Conservation (phyloP, 352 stramenopile species). For the Phytophthora pini region DNA sequence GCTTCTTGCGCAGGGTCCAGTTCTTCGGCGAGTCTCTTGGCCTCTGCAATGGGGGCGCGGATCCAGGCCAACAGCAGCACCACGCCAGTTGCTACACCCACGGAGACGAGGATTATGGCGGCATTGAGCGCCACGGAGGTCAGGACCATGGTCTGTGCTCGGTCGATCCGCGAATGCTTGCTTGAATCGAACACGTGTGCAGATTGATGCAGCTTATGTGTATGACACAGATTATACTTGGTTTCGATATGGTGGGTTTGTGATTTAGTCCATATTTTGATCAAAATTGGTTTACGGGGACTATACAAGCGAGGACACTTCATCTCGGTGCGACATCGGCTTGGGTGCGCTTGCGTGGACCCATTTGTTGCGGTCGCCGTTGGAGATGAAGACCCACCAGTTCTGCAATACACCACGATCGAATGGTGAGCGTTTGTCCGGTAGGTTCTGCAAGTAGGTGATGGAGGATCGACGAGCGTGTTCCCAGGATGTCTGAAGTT, state of each 20-base stretch:
- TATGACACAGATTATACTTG: neutral
- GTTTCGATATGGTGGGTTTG: conserved; percentile 11
- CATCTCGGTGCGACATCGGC: conserved; percentile 27
- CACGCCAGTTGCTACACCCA: conserved; percentile 32
- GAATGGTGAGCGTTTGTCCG: conserved; percentile 68
- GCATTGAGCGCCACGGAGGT: conserved; percentile 22
- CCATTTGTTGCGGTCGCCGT: conserved; percentile 67
- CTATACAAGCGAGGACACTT: conserved; percentile 29
- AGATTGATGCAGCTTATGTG: conserved; percentile 11
- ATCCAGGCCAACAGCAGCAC: conserved; percentile 64
- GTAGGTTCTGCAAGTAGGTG: conserved; percentile 75
- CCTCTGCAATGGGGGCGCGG: conserved; percentile 57
- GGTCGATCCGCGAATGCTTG: conserved; percentile 9
- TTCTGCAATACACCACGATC: conserved; percentile 65
- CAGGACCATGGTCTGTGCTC: conserved; percentile 13
- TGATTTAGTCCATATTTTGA: conserved; percentile 16
- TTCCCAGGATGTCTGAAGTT: conserved; percentile 77
- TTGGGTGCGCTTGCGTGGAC: conserved; percentile 49
- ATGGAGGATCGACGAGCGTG: conserved; percentile 70
- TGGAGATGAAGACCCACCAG: conserved; percentile 61
- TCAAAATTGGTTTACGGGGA: conserved; percentile 15
- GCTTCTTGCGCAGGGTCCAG: conserved; percentile 61
- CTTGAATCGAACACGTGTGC: conserved; percentile 24
- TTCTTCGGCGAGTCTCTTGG: conserved; percentile 54
- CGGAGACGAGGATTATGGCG: conserved; percentile 24